Conservation (phyloP, 805 yeast genomes). For the Teunomyces gatunensis region DNA sequence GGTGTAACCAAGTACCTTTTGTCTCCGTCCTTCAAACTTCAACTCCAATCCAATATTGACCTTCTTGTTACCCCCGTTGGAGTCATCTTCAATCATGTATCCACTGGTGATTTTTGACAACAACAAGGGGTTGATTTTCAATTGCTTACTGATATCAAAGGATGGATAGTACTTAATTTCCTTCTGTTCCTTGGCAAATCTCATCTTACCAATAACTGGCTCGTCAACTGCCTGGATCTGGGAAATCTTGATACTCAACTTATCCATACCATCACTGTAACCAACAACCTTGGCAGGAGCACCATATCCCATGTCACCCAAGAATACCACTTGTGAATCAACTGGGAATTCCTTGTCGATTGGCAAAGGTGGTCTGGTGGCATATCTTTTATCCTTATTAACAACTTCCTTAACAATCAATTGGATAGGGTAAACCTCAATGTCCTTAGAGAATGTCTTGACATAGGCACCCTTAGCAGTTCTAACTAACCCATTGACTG, state of each 20-base stretch:
- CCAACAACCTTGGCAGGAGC: slow-evolving; percentile 68
- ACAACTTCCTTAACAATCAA: slow-evolving; percentile 71
- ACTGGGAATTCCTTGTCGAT: slow-evolving; percentile 80
- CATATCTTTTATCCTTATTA: slow-evolving; percentile 71
- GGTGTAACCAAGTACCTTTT: slow-evolving; percentile 87
- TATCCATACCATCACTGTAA: slow-evolving; percentile 40
- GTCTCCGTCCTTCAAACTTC: slow-evolving; percentile 74
- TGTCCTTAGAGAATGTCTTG: slow-evolving; percentile 59
- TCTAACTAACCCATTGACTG: slow-evolving; percentile 76
- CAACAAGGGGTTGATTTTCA: slow-evolving; percentile 60
- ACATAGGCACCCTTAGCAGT: slow-evolving; percentile 67
- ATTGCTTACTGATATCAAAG: slow-evolving; percentile 55
- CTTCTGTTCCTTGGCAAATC: slow-evolving; percentile 56
- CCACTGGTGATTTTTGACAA: slow-evolving; percentile 78
- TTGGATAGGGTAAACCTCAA: slow-evolving; percentile 71
- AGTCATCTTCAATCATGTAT: slow-evolving; percentile 54
- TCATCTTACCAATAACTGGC: slow-evolving; percentile 61
- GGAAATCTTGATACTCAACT: slow-evolving; percentile 50
- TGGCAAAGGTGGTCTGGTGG: slow-evolving; percentile 71
- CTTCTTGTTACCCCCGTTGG: slow-evolving; percentile 28
- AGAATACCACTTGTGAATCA: slow-evolving; percentile 66
- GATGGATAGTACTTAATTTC: slow-evolving; percentile 63
- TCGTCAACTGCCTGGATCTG: slow-evolving; percentile 45
- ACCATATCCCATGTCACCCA: slow-evolving; percentile 89
- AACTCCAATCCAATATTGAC: slow-evolving; percentile 78